Evolutionary conservation across 768 basidiomycete species (phyloP).

Genomic region (Cyclocybe aegerita): DNA sequence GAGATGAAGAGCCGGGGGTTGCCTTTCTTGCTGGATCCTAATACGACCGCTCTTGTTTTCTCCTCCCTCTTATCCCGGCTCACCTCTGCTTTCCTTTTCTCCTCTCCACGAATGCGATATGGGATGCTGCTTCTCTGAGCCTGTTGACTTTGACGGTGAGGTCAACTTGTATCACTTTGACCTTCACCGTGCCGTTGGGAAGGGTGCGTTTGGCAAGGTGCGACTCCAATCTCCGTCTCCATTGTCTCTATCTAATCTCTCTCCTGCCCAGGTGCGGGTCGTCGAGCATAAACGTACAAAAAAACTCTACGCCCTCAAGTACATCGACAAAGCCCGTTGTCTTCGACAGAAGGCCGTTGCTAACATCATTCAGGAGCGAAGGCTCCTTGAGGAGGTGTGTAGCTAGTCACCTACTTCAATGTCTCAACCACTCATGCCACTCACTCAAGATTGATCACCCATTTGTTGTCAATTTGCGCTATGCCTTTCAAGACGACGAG

Average conservation of each 20-base stretch:
- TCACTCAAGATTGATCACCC: constrained; percentile 75
- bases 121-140: constrained; percentile 71
- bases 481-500: constrained; percentile 96
- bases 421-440: constrained; percentile 4
- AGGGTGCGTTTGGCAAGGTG: constrained; percentile 98
- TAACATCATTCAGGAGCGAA: constrained; percentile 92
- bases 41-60: constrained; percentile 39
- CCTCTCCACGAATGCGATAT: constrained; percentile 44
- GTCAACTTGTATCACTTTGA: constrained; percentile 96
- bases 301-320: constrained; percentile 93
- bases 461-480: constrained; percentile 87
- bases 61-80: constrained; percentile 31
- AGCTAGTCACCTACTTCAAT: constrained; percentile 2
- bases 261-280: constrained; percentile 78
- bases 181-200: constrained; percentile 92
- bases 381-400: constrained; percentile 86
- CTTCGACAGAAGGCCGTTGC: constrained; percentile 89
- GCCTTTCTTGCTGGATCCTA: constrained; percentile 20
- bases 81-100: constrained; percentile 24
- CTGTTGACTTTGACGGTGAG: constrained; percentile 83
- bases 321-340: constrained; percentile 94
- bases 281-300: constrained; percentile 95
- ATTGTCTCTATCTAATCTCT: constrained; percentile 5
- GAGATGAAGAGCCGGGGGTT: constrained; percentile 23
- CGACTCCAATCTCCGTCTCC: constrained; percentile 15